Evolutionary conservation across 768 basidiomycete genomes (phyloP).

Genomic region (Auriscalpium microsporum): DNA sequence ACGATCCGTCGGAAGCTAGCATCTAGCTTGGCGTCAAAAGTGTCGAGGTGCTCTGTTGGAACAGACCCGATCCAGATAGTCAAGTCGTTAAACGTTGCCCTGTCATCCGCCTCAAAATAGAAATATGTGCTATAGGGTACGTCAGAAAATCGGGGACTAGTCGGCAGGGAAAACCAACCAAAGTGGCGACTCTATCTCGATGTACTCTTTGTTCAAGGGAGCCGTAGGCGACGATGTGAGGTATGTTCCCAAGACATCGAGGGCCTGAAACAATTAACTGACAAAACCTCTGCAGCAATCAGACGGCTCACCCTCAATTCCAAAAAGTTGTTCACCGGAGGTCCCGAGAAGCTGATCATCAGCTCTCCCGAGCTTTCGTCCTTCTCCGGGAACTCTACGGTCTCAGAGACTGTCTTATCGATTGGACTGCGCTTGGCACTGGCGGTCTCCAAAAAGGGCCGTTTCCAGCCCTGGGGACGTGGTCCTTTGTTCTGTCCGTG

Average conservation of each 20-base stretch:
- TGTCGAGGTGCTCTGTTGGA: constrained; percentile 69
- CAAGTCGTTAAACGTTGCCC: constrained; percentile 65
- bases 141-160: background rate
- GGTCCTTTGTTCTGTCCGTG: constrained; percentile 68
- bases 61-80: constrained; percentile 78
- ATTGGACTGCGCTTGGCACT: constrained; percentile 57
- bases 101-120: constrained; percentile 70
- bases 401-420: constrained; percentile 43
- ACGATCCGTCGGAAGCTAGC: constrained; percentile 62
- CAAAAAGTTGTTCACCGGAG: constrained; percentile 60
- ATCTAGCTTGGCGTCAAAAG: constrained; percentile 60
- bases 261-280: constrained; percentile 38
- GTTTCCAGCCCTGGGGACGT: constrained; percentile 76
- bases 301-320: constrained; percentile 49
- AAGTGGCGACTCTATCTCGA: constrained; percentile 84
- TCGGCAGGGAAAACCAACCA: constrained; percentile 40
- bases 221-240: constrained; percentile 79
- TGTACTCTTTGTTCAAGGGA: constrained; percentile 82
- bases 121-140: constrained; percentile 60
- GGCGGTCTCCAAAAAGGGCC: constrained; percentile 86
- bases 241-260: constrained; percentile 82
- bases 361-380: constrained; percentile 94
- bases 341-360: constrained; percentile 68
- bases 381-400: constrained; percentile 91
- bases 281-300: background rate